Evolutionary conservation across 2,329 filamentous ascomycete species (phyloP), one percentile per base, ranked within the genome.

Genomic region (Botryotinia narcissicola): DNA sequence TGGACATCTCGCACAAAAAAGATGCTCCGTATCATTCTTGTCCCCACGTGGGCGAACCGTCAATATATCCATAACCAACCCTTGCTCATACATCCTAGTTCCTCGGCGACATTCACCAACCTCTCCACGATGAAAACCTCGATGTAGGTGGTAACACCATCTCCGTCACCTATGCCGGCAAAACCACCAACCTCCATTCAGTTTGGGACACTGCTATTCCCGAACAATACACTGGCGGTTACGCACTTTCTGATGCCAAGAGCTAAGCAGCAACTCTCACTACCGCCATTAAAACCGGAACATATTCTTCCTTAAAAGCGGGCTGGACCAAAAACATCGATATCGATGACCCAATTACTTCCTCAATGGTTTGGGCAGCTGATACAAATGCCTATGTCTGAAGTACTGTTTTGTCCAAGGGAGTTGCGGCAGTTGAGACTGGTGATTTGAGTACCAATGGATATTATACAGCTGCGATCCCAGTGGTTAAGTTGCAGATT

Each of bases 81-180:
- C 4, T 54, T 42, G 51, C 59, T 63, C 69, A 63, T 35, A 18
- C 91, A 73, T 82, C 90, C 62, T 75, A 79, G 76, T 78, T 80
- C 70, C 40, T 80, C 22, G 89, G 89, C 73, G 91, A 92, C 80
- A 87, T 92, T 74, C 89, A 92, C 80, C 89, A 92, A 82, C 90
- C 90, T 35, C 83, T 92, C 74, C 90, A 92, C 80, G 88, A 88
- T 73, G 90, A 92, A 81, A 85, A 91, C 73, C 87, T 91, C 16
- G 85, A 86, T 2, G 83, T 87, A 54, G 92, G 92, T 70, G 92
- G 92, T 0, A 94, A 94, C 77, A 87, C 87, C 25, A 91, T 93
- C 76, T 80, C 85, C 20, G 91, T 93, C 4, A 84, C 83, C 14
- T 93, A 90, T 82, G 84, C 89, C 40, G 86, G 86, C 4, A 81